These are phyloP conservation scores for Arthrobotrys megalospora DNA, from an alignment of 2,329 filamentous ascomycete genomes.

Conservation along the genomic window DNA sequence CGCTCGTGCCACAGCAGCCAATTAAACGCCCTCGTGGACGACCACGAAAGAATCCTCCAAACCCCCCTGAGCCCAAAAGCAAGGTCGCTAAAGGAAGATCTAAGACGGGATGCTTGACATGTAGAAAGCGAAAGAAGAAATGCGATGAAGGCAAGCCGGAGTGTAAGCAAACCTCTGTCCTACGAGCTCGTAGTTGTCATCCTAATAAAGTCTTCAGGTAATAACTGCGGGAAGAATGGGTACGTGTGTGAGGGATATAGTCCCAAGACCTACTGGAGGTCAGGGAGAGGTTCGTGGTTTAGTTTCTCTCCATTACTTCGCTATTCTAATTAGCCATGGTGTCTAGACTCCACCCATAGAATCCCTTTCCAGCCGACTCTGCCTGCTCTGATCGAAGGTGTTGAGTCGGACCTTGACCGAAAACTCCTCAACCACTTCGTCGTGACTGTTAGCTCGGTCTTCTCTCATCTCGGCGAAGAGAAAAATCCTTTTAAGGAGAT, in stretches of 20 bases:
- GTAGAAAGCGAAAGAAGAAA: slow-evolving; percentile 80
- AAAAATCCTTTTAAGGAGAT: slow-evolving; percentile 89
- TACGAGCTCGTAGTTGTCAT: slow-evolving; percentile 26
- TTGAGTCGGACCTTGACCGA: slow-evolving; percentile 84
- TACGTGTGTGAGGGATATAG: slow-evolving; percentile 93
- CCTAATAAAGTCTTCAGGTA: slow-evolving; percentile 70
- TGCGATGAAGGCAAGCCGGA: slow-evolving; percentile 79
- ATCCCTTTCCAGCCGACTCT: slow-evolving; percentile 55
- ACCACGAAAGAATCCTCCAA: slow-evolving; percentile 83
- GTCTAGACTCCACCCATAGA: slow-evolving; percentile 43
- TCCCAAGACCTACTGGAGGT: slow-evolving; percentile 88
- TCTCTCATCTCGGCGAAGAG: slow-evolving; percentile 85
- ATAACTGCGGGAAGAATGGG: slow-evolving; percentile 94
- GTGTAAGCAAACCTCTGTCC: slow-evolving; percentile 71
- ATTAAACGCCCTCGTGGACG: slow-evolving; percentile 80
- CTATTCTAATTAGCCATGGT: slow-evolving; percentile 9
- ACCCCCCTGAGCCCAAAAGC: slow-evolving; percentile 73
- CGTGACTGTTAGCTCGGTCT: slow-evolving; percentile 81
- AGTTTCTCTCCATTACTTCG: neutral
- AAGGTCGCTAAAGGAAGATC: slow-evolving; percentile 84
- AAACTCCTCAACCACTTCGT: slow-evolving; percentile 88
- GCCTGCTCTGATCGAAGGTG: slow-evolving; percentile 78
- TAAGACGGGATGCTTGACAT: slow-evolving; percentile 79
- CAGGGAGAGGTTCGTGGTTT: slow-evolving; percentile 73
- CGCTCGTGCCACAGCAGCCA: slow-evolving; percentile 41